Evolutionary conservation across 2,329 filamentous ascomycete species (phyloP), one percentile per base, ranked within the genome.

Genomic region (Plectosphaerella cucumerina): DNA sequence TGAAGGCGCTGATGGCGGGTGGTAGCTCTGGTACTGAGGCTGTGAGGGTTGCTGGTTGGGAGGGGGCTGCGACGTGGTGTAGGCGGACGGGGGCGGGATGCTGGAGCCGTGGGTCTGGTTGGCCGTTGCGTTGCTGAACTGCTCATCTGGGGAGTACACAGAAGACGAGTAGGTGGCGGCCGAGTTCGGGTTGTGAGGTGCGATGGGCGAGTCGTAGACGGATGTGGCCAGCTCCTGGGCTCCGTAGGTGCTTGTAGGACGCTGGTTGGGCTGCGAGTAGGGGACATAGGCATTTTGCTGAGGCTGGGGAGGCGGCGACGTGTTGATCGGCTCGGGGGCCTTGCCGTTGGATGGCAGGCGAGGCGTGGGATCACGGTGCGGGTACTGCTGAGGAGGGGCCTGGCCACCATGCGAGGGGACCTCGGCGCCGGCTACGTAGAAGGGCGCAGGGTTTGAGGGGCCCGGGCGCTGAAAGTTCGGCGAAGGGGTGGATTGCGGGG

Each of bases 191-290:
- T 75, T 76, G 62, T 79, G 75, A 6, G 75, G 66, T 12, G 76
- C 81, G 37, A 88, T 77, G 41, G 87, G 88, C 4, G 87, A 88
- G 66, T 91, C 87, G 62, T 91, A 92, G 10, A 82, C 82, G 1
- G 87, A 88, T 1, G 88, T 90, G 22, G 87, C 86, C 44, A 93
- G 74, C 69, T 93, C 89, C 68, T 92, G 89, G 1, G 88, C 81
- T 23, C 85, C 84, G 59, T 87, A 87, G 11, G 82, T 87, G 65
- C 83, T 86, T 61, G 85, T 80, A 4, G 84, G 85, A 15, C 80
- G 81, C 51, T 81, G 81, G 51, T 64, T 69, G 50, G 67, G 75
- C 65, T 66, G 77, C 42, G 67, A 61, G 55, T 80, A 81, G 6
- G 73, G 65, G 35, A 72, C 65, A 60, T 83, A 82, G 37, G 75